These are phyloP conservation scores for Mortierella sp. DNA, from an alignment of 371 early-diverging fungal genomes.

Conservation along the genomic window DNA sequence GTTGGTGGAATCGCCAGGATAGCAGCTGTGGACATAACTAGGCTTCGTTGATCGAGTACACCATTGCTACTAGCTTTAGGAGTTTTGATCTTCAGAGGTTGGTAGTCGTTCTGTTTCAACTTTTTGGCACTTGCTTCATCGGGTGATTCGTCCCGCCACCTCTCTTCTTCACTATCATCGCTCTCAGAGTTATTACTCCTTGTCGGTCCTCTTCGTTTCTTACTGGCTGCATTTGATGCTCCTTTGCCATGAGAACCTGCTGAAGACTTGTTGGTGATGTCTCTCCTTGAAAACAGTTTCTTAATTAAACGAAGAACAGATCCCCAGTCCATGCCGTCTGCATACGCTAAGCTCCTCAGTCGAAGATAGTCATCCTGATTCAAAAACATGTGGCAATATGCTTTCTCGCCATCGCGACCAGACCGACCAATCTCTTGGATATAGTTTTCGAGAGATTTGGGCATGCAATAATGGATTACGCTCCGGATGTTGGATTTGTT, in stretches of 20 bases:
- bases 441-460: conserved; percentile 87
- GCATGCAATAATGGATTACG: conserved; percentile 86
- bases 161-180: neutral
- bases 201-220: conserved; percentile 10
- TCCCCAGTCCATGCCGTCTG: conserved; percentile 66
- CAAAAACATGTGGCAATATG: conserved; percentile 78
- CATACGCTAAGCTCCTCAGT: conserved; percentile 71
- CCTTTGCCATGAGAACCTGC: neutral
- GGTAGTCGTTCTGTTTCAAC: conserved; percentile 31
- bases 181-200: conserved; percentile 1
- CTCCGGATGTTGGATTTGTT: conserved; percentile 86
- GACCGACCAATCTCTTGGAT: conserved; percentile 89
- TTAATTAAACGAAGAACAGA: conserved; percentile 63
- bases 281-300: conserved; percentile 55
- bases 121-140: conserved; percentile 14
- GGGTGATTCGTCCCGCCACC: neutral
- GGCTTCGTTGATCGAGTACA: conserved; percentile 23
- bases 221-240: neutral
- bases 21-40: conserved; percentile 25
- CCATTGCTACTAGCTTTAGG: conserved; percentile 22
- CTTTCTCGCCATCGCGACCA: conserved; percentile 81
- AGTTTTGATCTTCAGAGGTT: conserved; percentile 13
- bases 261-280: neutral
- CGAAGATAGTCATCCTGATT: conserved; percentile 74
- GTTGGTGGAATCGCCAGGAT: conserved; percentile 38